Evolutionary conservation across 2,329 filamentous ascomycete species (phyloP), one percentile per base, ranked within the genome.

Genomic region (Colletotrichum tropicicola): DNA sequence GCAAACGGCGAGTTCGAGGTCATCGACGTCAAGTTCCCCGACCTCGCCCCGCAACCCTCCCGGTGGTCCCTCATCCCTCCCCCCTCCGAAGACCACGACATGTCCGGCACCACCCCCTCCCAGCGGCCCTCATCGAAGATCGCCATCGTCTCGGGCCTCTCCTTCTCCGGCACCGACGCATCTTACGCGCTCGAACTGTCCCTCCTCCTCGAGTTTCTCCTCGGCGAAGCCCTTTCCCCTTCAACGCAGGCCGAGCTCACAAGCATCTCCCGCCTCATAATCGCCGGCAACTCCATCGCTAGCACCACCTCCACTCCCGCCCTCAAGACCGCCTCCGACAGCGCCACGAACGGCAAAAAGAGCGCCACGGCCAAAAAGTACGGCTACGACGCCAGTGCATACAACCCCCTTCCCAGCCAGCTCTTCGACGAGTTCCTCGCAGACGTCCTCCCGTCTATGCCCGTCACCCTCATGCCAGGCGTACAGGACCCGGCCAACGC

Each of bases 1-100:
- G 85, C 88, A 55, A 91, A 95, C 78, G 96, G 96, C 68, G 93
- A 97, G 70, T 94, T 99, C 66, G 94, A 98, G 71, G 91, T 97
- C 6, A 85, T 98, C 41, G 95, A 97, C 77, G 84, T 97, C 70
- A 93, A 94, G 73, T 90, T 97, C 44, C 92, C 96, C 6, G 94
- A 98, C 74, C 80, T 99, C 5, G 87, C 95, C 15, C 88, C 89
- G 0, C 96, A 99, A 73, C 91, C 92, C 12, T 85, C 87, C 52
- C 89, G 95, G 28, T 97, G 94, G 93, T 85, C 91, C 55, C 81
- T 91, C 27, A 86, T 90, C 7, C 85, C 90, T 68, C 78, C 72
- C 53, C 74, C 70, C 68, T 68, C 70, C 32, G 81, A 83, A 47
- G 80, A 85, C 19, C 79, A 82, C 61, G 84, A 87, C 44, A 97